Conservation (phyloP, 352 stramenopile genomes). For the Globisporangium solare region DNA sequence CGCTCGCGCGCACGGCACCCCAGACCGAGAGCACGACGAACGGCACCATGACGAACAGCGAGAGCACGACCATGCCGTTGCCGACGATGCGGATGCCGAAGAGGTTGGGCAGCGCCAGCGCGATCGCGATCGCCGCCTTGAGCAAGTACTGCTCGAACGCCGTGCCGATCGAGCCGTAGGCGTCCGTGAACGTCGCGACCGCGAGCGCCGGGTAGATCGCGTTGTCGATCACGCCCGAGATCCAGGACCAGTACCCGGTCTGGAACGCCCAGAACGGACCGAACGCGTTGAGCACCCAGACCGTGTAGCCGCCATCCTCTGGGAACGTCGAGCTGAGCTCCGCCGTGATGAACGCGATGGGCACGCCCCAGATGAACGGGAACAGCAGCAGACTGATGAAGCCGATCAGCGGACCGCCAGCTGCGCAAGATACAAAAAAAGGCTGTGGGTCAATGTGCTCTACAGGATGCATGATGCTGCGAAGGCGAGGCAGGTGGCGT, state of each 20-base stretch:
- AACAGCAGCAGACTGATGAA: constrained; percentile 86
- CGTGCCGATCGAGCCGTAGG: constrained; percentile 27
- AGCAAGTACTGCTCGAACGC: constrained; percentile 32
- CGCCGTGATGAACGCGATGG: constrained; percentile 90
- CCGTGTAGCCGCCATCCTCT: constrained; percentile 78
- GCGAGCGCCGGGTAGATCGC: constrained; percentile 88
- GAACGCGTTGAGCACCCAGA: constrained; percentile 91
- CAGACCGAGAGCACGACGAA: constrained; percentile 78
- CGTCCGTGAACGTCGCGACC: constrained; percentile 35
- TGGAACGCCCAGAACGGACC: constrained; percentile 85
- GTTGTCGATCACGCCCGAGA: constrained; percentile 90
- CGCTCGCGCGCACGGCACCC: constrained; percentile 19
- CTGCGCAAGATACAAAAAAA: constrained; percentile 3
- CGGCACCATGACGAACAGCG: constrained; percentile 84
- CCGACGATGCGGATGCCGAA: constrained; percentile 80
- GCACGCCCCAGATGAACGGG: constrained; percentile 87
- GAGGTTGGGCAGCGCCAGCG: constrained; percentile 36
- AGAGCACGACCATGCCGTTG: constrained; percentile 67
- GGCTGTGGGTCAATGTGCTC: background rate
- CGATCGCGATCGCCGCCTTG: constrained; percentile 36
- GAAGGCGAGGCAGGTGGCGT: background rate
- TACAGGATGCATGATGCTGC: background rate
- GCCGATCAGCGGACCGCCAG: constrained; percentile 58
- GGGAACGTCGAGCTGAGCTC: constrained; percentile 90
- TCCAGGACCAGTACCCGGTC: constrained; percentile 80